phyloP scores from a whole-genome alignment of 805 yeast species.

The Kuraishia hungarica region DNA sequence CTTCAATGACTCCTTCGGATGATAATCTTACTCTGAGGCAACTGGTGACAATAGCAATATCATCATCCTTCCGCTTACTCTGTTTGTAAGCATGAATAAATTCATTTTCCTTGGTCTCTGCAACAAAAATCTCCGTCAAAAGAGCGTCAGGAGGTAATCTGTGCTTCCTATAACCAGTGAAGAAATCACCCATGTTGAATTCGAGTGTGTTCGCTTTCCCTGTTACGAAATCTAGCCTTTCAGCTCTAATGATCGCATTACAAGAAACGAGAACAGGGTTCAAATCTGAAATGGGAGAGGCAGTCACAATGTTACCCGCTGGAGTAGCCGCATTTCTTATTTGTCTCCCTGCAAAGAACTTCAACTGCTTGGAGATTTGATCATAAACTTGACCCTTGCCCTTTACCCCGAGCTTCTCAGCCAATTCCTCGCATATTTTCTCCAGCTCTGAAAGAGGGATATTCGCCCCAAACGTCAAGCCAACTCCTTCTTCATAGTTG shows the following conservation, averaged over 20 bases:
- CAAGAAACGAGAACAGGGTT: conserved; percentile 36
- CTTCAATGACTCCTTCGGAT: conserved; percentile 14
- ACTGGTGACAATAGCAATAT: conserved; percentile 38
- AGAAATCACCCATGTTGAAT: conserved; percentile 29
- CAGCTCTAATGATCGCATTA: conserved; percentile 28
- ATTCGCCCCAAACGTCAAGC: conserved; percentile 34
- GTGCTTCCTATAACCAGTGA: conserved; percentile 34
- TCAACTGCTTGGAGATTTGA: conserved; percentile 31
- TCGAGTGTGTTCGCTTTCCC: conserved; percentile 16
- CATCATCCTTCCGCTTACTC: conserved; percentile 41
- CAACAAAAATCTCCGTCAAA: conserved; percentile 29
- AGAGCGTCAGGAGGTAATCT: conserved; percentile 25
- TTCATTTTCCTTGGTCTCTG: conserved; percentile 27
- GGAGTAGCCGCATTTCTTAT: conserved; percentile 42
- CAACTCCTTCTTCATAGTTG: conserved; percentile 28
- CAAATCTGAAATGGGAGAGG: conserved; percentile 40
- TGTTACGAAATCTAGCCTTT: conserved; percentile 15
- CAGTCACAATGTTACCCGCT: conserved; percentile 41
- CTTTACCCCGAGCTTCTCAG: conserved; percentile 11
- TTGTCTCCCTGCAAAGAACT: conserved; percentile 40
- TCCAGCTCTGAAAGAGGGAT: conserved; percentile 31
- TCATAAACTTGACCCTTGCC: conserved; percentile 25
- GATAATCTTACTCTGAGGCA: conserved; percentile 23
- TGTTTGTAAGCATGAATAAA: conserved; percentile 33
- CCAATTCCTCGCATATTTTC: conserved; percentile 22